A percentile compares a stretch with the other conserved stretches of the same genome.
These are phyloP conservation scores for Selenicereus undatus DNA, from an alignment of 148 eudicot genomes.

Conservation along the genomic window DNA sequence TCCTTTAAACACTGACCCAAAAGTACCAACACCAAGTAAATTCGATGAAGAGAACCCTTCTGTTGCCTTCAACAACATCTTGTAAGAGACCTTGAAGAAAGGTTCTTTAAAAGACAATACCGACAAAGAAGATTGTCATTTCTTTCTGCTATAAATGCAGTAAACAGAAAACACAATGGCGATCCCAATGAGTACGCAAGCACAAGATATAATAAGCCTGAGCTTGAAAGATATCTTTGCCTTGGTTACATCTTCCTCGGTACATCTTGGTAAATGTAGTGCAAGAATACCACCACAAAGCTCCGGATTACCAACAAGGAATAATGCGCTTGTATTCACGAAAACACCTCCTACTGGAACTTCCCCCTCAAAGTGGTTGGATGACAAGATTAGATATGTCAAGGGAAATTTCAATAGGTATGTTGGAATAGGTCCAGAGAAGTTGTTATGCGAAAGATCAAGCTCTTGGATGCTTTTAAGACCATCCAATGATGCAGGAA, in stretches of 20 bases:
- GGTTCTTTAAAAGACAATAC: neutral
- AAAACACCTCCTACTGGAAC: slow-evolving; percentile 40
- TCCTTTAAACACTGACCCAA: slow-evolving; percentile 26
- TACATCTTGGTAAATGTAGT: slow-evolving; percentile 35
- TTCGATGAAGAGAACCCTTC: slow-evolving; percentile 21
- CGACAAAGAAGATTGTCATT: neutral
- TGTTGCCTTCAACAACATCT: slow-evolving; percentile 31
- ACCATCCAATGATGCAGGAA: slow-evolving; percentile 26
- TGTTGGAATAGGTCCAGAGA: slow-evolving; percentile 36
- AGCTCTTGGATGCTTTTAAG: slow-evolving; percentile 25
- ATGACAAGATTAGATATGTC: slow-evolving; percentile 26
- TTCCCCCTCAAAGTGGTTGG: slow-evolving; percentile 38
- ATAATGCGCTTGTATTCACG: slow-evolving; percentile 27
- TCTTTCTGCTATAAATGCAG: slow-evolving; percentile 7
- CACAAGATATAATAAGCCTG: slow-evolving; percentile 1
- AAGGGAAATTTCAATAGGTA: slow-evolving; percentile 24
- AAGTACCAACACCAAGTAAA: slow-evolving; percentile 27
- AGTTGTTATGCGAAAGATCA: slow-evolving; percentile 43
- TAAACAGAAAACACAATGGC: neutral
- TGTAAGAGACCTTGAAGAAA: slow-evolving; percentile 24
- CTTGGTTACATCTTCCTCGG: neutral
- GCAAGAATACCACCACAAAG: slow-evolving; percentile 39
- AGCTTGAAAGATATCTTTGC: neutral
- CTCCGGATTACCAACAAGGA: slow-evolving; percentile 26
- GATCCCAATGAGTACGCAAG: slow-evolving; percentile 4